These are phyloP conservation scores for Tetradesmus lagerheimii DNA, from an alignment of 139 green algal genomes.

Conservation along the genomic window DNA sequence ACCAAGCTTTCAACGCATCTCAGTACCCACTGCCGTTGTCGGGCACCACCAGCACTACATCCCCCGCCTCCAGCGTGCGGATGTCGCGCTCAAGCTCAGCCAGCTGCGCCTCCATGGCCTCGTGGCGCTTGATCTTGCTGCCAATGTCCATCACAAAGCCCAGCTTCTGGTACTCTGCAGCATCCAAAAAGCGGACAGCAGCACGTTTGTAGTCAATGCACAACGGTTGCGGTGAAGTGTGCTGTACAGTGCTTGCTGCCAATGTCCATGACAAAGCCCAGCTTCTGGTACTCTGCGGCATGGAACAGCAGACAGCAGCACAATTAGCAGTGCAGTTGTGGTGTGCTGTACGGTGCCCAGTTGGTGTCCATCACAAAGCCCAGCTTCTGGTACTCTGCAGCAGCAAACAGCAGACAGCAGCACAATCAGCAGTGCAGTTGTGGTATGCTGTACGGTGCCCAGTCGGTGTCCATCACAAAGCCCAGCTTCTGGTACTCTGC, in stretches of 20 bases:
- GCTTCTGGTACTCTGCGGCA: no score
- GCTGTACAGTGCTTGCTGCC: no score
- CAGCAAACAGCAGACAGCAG: neutral
- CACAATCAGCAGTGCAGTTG: no score
- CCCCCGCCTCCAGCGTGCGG: constrained; percentile 71
- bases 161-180: constrained; percentile 80
- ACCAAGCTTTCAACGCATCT: neutral
- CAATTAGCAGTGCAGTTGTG: no score
- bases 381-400: constrained; percentile 21
- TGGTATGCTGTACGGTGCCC: no score
- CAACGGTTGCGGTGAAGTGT: no score
- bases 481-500: constrained; percentile 82
- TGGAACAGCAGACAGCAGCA: no score
- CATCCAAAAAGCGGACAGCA: no score
- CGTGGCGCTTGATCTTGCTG: constrained; percentile 78
- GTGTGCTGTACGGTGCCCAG: no score
- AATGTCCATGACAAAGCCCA: no score
- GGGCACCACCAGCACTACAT: constrained; percentile 75
- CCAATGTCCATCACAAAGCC: constrained; percentile 79
- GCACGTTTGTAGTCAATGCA: no score
- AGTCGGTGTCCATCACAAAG: constrained; percentile 83
- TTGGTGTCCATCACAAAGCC: no score
- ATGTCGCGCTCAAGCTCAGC: constrained; percentile 87
- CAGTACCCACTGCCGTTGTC: constrained; percentile 43
- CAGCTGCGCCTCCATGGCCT: constrained; percentile 77